Conservation (phyloP, 2,329 filamentous ascomycete species). For the Phymatotrichopsis omnivora region DNA sequence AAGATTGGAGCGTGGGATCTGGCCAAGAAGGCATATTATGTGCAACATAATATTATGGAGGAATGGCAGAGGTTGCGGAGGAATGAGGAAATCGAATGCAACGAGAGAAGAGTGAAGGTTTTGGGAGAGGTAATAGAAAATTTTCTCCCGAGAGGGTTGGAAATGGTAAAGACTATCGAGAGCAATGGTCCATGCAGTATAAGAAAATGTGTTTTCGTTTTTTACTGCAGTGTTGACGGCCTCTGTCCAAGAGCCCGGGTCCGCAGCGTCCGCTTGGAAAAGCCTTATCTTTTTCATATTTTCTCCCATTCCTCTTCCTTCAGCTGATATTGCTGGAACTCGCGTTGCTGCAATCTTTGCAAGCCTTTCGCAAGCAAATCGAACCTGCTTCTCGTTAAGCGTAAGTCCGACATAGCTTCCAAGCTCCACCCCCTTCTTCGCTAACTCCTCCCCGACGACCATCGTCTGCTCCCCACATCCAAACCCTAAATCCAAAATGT, state of each 20-base stretch:
- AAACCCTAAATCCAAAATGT: slow-evolving; percentile 46
- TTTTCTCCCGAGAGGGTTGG: background rate
- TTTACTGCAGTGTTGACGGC: too few relatives aligned
- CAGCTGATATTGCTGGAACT: too few relatives aligned
- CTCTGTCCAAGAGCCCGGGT: too few relatives aligned
- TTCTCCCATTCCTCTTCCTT: too few relatives aligned
- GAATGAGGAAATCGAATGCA: slow-evolving; percentile 14
- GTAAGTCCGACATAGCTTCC: slow-evolving; percentile 13
- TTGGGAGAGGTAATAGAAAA: slow-evolving; percentile 5
- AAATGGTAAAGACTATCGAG: slow-evolving; percentile 19
- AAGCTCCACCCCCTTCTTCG: background rate
- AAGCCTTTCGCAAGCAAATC: too few relatives aligned
- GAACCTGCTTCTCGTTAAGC: slow-evolving; percentile 3
- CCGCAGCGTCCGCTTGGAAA: too few relatives aligned
- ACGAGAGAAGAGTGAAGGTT: slow-evolving; percentile 9
- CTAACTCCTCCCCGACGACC: background rate
- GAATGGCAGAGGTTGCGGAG: background rate
- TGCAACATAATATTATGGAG: slow-evolving; percentile 5
- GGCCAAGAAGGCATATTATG: slow-evolving; percentile 3
- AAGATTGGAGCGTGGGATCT: slow-evolving; percentile 11
- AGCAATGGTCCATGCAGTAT: slow-evolving; percentile 16
- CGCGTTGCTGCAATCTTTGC: too few relatives aligned
- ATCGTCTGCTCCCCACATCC: slow-evolving; percentile 51
- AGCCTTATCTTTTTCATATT: too few relatives aligned
- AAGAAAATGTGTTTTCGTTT: too few relatives aligned